Conservation (phyloP, 495 filamentous ascomycete species). For the Astrothelium macrocarpum region DNA sequence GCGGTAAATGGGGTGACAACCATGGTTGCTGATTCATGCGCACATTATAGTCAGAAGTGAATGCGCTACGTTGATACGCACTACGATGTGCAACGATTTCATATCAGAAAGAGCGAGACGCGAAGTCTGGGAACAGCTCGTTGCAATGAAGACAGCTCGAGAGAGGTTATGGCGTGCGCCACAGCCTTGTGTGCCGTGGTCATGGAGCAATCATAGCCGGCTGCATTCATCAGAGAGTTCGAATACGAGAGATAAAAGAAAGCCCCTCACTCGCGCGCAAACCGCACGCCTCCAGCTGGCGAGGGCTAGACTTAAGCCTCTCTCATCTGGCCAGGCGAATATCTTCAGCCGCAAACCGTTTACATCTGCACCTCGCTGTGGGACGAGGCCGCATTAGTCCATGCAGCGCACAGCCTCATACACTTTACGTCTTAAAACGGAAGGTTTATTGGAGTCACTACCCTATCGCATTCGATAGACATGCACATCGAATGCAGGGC, state of each 20-base stretch:
- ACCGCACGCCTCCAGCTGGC: background rate
- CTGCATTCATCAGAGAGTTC: background rate
- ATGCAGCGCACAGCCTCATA: background rate
- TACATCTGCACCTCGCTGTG: background rate
- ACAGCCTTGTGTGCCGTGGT: background rate
- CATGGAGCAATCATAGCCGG: background rate
- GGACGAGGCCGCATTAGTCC: background rate
- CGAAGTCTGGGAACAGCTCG: background rate
- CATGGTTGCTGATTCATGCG: slow-evolving; percentile 6
- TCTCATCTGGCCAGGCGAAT: background rate
- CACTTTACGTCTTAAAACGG: background rate
- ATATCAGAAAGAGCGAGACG: background rate
- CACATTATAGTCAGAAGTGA: background rate
- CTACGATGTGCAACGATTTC: background rate
- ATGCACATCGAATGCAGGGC: background rate
- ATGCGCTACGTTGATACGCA: background rate
- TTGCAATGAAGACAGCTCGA: background rate
- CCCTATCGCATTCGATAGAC: background rate
- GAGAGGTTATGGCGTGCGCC: background rate
- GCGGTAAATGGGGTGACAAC: slow-evolving; percentile 11
- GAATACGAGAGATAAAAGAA: background rate
- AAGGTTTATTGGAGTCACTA: background rate
- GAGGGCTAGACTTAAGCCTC: background rate
- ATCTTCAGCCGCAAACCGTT: background rate
- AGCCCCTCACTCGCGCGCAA: background rate